Evolutionary conservation across 495 filamentous ascomycete species (phyloP).

Genomic region (Lasiosphaeria ovina): DNA sequence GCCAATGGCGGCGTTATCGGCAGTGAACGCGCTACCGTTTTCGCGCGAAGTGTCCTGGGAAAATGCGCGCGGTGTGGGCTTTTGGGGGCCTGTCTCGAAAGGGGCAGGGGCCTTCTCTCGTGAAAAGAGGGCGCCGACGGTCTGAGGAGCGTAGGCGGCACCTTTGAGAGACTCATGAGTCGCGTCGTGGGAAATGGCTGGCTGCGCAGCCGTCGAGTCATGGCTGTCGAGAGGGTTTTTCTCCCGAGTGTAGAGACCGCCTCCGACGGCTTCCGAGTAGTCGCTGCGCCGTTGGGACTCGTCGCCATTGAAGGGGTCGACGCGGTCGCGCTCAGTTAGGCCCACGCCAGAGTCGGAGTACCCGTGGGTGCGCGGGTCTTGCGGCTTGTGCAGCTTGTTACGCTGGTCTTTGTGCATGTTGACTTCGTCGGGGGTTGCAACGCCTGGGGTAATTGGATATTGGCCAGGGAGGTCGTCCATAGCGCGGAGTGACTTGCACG

Average conservation of each 20-base stretch:
- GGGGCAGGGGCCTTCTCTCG: neutral
- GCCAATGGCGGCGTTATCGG: neutral
- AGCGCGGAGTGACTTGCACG: neutral
- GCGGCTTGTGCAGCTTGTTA: conserved; percentile 35
- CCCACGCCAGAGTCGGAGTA: conserved; percentile 35
- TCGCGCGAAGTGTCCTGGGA: neutral
- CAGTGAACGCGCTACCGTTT: neutral
- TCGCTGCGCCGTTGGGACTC: conserved; percentile 3
- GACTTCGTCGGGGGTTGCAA: neutral
- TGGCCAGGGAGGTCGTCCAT: conserved; percentile 2
- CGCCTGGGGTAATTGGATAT: neutral
- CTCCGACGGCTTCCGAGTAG: conserved; percentile 17
- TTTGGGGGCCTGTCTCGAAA: neutral
- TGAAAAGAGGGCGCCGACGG: neutral
- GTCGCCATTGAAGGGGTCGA: neutral
- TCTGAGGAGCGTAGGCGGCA: neutral
- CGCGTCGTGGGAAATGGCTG: neutral
- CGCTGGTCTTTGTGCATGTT: conserved; percentile 15
- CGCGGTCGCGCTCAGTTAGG: conserved; percentile 14
- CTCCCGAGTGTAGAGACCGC: conserved; percentile 15
- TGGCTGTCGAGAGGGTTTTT: neutral
- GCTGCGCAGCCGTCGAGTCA: neutral
- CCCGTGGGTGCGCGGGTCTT: conserved; percentile 28
- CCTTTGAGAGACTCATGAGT: neutral
- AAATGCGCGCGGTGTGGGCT: neutral